phyloP scores from a whole-genome alignment of 2,329 filamentous ascomycete genomes.

The Geosmithia morbida region DNA sequence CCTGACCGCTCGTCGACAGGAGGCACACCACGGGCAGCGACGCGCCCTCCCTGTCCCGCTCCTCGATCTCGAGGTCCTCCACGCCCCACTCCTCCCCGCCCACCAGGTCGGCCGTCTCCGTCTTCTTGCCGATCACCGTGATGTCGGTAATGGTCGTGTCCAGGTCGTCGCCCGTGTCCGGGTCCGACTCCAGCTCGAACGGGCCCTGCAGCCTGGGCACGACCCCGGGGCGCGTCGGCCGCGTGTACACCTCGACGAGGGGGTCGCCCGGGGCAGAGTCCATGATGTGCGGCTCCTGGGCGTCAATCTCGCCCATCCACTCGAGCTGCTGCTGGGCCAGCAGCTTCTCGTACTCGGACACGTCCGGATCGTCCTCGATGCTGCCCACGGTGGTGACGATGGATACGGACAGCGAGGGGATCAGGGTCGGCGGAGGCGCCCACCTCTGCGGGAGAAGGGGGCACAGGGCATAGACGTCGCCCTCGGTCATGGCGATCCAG shows the following conservation, averaged over 20 bases:
- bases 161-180: slow-evolving; percentile 40
- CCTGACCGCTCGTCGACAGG: slow-evolving; percentile 44
- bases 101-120: slow-evolving; percentile 46
- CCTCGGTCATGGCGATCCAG: slow-evolving; percentile 90
- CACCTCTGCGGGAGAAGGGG: slow-evolving; percentile 79
- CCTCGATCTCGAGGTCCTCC: slow-evolving; percentile 39
- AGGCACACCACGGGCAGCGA: slow-evolving; percentile 46
- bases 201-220: slow-evolving; percentile 49
- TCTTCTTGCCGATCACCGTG: slow-evolving; percentile 45
- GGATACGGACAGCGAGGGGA: slow-evolving; percentile 70
- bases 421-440: slow-evolving; percentile 60
- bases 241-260: slow-evolving; percentile 37
- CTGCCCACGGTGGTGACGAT: slow-evolving; percentile 61
- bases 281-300: slow-evolving; percentile 42
- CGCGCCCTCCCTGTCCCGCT: slow-evolving; percentile 30
- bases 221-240: slow-evolving; percentile 41
- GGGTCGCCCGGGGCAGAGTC: slow-evolving; percentile 34
- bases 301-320: slow-evolving; percentile 53
- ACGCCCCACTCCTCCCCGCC: slow-evolving; percentile 46
- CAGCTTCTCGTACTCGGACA: slow-evolving; percentile 36
- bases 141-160: slow-evolving; percentile 47
- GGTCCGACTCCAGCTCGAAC: slow-evolving; percentile 40
- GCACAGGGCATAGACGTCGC: slow-evolving; percentile 86
- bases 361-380: slow-evolving; percentile 42
- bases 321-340: slow-evolving; percentile 50